Evolutionary conservation across 176 grass and related monocot species (phyloP), one percentile per base, ranked within the genome.

Genomic region (Alopecurus myosuroides): DNA sequence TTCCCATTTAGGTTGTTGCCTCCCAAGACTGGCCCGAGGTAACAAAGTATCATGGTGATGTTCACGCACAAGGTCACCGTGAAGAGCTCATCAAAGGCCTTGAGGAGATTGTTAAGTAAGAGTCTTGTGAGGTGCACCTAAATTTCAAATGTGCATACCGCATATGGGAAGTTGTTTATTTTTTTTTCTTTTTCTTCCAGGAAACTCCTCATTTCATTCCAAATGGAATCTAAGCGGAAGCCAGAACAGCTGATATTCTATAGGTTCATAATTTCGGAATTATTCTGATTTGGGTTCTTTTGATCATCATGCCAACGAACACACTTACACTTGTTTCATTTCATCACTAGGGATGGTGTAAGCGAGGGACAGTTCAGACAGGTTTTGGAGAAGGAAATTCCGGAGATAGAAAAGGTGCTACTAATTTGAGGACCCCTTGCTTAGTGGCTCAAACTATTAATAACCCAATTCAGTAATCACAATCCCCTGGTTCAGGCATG

Each of bases 1-100:
- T 87, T 87, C 85, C 30, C 23, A 71, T 74, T 48, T 63, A 98
- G 88, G 92, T 98, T 72, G 95, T 94, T 80, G 95, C 95, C 25
- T 90, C 86, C 53, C 77, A 78, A 82, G 92, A 97, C 70, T 94
- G 92, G 95, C 92, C 95, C 36, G 85, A 91, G n/a, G 67, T 94
- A 25, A 81, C 84, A 39, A 98, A 81, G 40, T 97, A 97, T 82
- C 85, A 88, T 82, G 90, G 88, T 0, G 40, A 81, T 44, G 31
- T 86, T 25, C 84, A 72, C 15, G 76, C 88, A 68, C 92, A 98
- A 84, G 76, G 76, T 51, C 79, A 45, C 28, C 88, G 85, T 5
- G 50, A 80, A 76, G 95, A 94, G 76, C 83, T 90, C 17, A 94
- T 98, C 33, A 8, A 46, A 35, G 92, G 48, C 13, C 80, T 94